Evolutionary conservation across 495 filamentous ascomycete species (phyloP), one percentile per base, ranked within the genome.

Genomic region (Rhypophila decipiens): DNA sequence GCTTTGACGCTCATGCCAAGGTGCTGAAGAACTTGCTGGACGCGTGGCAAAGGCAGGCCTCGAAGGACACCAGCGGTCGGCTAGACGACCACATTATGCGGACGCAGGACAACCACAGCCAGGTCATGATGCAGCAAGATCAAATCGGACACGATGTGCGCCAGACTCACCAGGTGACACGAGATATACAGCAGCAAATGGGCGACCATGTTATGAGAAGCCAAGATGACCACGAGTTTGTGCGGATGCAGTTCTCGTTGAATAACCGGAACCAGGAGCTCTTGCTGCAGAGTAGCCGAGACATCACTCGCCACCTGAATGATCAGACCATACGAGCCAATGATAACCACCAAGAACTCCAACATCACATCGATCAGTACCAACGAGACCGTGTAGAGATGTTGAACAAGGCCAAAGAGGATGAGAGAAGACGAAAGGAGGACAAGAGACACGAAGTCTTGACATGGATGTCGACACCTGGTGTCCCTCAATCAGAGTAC

Each of bases 1-100:
- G 62, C 31, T 63, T 77, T 0, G 47, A 56, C 4, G 52, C 50
- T 5, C 74, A 75, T 42, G 60, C 51, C 40, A 42, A 51, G 7
- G 49, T 75, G 13, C 35, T 77, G 24, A 51, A 69, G n/a, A 60
- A 51, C 5, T 52, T 60, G 12, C 62, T 62, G 3, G 20, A 22
- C 4, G 39, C 35, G 7, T 38, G 46, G 5, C 29, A 46, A 19
- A 47, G 42, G 15, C 57, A 62, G 29, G 43, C 17, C 3, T 24
- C 35, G 17, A 43, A 44, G 5, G 47, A 57, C 15, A 39, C 39
- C 13, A 34, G 24, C 17, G 41, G 23, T 21, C 49, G 38, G 38
- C 19, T 53, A 0, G 47, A 55, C 18, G 46, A 41, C 18, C 41
- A 44, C n/a, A 44, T 44, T 4, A 29, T 44, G 5, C 1, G 7